Evolutionary conservation across 2,329 filamentous ascomycete genomes (phyloP).

Genomic region (Verticillium dahliae): DNA sequence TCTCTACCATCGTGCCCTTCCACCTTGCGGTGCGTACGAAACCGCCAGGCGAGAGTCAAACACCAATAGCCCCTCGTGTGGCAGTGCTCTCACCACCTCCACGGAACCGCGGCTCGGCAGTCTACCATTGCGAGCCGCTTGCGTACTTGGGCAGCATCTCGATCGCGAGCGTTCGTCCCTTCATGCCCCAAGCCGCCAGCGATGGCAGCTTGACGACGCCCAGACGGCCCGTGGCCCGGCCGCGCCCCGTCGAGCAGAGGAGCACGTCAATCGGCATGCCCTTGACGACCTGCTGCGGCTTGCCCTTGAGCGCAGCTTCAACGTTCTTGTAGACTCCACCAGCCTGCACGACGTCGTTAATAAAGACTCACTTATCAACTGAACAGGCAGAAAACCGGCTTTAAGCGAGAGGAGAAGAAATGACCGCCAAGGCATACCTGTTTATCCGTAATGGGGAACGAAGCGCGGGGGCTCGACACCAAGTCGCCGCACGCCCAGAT

Average conservation of each 20-base stretch:
- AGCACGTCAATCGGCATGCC: slow-evolving; percentile 41
- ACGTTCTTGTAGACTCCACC: slow-evolving; percentile 48
- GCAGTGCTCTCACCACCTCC: background rate
- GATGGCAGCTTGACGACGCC: slow-evolving; percentile 42
- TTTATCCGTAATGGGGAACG: slow-evolving; percentile 54
- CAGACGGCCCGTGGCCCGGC: slow-evolving; percentile 41
- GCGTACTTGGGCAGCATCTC: slow-evolving; percentile 37
- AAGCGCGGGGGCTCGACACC: slow-evolving; percentile 43
- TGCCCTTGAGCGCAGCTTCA: slow-evolving; percentile 37
- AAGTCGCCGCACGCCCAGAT: slow-evolving; percentile 51
- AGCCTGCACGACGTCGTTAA: slow-evolving; percentile 22
- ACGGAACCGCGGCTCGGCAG: background rate
- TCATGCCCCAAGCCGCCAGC: slow-evolving; percentile 41
- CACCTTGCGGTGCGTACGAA: background rate
- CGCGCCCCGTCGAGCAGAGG: slow-evolving; percentile 41
- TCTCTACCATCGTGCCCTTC: background rate
- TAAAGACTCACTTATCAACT: too few relatives aligned
- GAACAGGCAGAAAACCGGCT: background rate
- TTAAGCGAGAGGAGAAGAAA: background rate
- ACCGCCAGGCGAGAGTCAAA: background rate
- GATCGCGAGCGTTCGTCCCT: slow-evolving; percentile 42
- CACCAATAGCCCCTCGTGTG: background rate
- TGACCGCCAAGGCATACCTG: slow-evolving; percentile 28
- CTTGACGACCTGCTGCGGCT: slow-evolving; percentile 36
- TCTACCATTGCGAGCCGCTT: slow-evolving; percentile 40